phyloP scores from a whole-genome alignment of 2,329 filamentous ascomycete genomes.

The Fusarium pseudoanthophilum region DNA sequence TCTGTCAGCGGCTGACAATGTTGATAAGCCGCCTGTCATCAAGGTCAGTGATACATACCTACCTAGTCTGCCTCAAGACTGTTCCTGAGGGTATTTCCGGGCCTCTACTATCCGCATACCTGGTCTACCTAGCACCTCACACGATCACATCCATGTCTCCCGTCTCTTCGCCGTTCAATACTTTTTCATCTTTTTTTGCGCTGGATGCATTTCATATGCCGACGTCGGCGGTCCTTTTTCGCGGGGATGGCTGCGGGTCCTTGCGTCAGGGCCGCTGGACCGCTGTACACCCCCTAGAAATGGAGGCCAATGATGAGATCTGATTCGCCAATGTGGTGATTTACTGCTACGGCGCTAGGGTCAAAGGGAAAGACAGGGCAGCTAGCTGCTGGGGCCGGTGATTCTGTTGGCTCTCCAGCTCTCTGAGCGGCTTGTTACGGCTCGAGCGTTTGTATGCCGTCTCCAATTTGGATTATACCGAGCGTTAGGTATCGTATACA shows the following conservation, averaged over 20 bases:
- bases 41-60: not conserved
- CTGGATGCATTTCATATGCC: slow-evolving; percentile 32
- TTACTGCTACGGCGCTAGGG: slow-evolving; percentile 29
- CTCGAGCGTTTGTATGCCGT: slow-evolving; percentile 5
- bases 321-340: slow-evolving; percentile 20
- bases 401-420: slow-evolving; percentile 3
- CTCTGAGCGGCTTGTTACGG: slow-evolving; percentile 29
- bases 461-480: not conserved
- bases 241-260: slow-evolving; percentile 26
- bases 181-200: slow-evolving; percentile 22
- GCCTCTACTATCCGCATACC: slow-evolving; percentile 1
- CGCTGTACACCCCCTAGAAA: slow-evolving; percentile 7
- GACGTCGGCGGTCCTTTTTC: slow-evolving; percentile 42
- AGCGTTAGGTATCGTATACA: not conserved
- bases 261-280: slow-evolving; percentile 31
- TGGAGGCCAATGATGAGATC: not conserved
- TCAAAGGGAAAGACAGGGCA: slow-evolving; percentile 22
- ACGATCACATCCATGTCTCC: not conserved
- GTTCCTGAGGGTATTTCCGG: slow-evolving; percentile 6
- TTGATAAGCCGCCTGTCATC: not conserved
- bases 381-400: slow-evolving; percentile 3
- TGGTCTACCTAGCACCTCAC: not conserved
- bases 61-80: not conserved
- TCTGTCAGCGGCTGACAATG: slow-evolving; percentile 15
- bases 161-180: not conserved